Base-by-base conservation (phyloP, 441 rosid genomes). In the Bocquillonia castaneifolia region DNA sequence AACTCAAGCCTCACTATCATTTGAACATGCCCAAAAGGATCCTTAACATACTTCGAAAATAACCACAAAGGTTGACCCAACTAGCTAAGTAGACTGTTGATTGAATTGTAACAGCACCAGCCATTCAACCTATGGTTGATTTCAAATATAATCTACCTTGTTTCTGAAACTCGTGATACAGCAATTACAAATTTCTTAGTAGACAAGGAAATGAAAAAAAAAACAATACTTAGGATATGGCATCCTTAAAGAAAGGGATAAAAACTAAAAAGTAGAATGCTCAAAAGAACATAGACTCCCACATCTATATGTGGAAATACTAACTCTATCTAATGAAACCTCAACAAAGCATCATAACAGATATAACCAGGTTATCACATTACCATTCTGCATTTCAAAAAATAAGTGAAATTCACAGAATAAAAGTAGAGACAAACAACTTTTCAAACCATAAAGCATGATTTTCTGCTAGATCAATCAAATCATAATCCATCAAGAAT, bases 41-140 rank as follows among this genome's bases (percentile, higher is more conserved):
- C 36, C 34, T 20, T 25, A 9, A 22, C 20, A 54, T 12, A 42
- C 25, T 37, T 22, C 8, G 20, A 47, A 22, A 53, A 62, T 25
- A 5, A 22, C 14, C 28, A 15, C 66, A 45, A 55, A 20, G 40
- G 15, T 31, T 64, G 13, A 22, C 10, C 34, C 50, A 40, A 0
- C 31, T 6, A 28, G 62, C 60, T 18, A 42, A 17, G 23, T 1
- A 44, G 26, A 13, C 9, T 18, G 37, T 39, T 12, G 10, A 50
- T 50, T 50, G 14, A 22, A 22, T 34, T 32, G 63, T 68, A 59
- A 31, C 22, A 39, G 39, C 59, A 48, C 42, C 53, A 37, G 39
- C 59, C 26, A 59, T 61, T 29, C 52, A 60, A 37, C 47, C 34
- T 10, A 52, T 60, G 62, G 44, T 58, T 52, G 23, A 25, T 29